phyloP scores from a whole-genome alignment of 208 protist species.

The Acanthamoeba royreba region DNA sequence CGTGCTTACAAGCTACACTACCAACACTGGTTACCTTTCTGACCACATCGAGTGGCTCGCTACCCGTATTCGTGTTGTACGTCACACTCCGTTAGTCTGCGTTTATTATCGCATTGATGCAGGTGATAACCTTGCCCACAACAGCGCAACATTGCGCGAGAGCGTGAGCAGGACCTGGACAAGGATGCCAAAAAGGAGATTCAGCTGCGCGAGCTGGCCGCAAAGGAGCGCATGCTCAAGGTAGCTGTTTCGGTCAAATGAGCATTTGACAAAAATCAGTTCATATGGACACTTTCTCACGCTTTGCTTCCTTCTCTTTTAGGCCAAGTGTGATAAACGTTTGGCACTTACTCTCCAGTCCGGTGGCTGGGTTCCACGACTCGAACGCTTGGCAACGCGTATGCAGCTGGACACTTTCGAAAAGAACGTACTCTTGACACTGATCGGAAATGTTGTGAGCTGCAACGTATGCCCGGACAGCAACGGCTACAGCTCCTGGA shows the following conservation, averaged over 20 bases:
- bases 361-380: slow-evolving; percentile 4
- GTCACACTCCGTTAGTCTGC: too few species aligned
- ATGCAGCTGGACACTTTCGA: slow-evolving; percentile 37
- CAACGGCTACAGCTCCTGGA: background rate
- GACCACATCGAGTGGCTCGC: too few species aligned
- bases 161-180: background rate
- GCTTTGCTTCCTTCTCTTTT: background rate
- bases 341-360: background rate
- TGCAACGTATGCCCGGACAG: background rate
- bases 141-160: too few species aligned
- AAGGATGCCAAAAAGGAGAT: background rate
- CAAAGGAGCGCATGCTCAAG: slow-evolving; percentile 35
- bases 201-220: background rate
- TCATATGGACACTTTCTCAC: background rate
- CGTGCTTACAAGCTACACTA: too few species aligned
- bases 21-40: too few species aligned
- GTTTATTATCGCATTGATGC: too few species aligned
- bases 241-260: too few species aligned
- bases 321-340: background rate
- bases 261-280: background rate
- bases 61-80: too few species aligned
- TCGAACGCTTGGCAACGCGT: slow-evolving; percentile 36
- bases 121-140: too few species aligned
- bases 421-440: slow-evolving; percentile 35
- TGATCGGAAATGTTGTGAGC: background rate